Evolutionary conservation across 2,329 filamentous ascomycete species (phyloP), one percentile per base, ranked within the genome.

Genomic region (Colletotrichum theobromicola): DNA sequence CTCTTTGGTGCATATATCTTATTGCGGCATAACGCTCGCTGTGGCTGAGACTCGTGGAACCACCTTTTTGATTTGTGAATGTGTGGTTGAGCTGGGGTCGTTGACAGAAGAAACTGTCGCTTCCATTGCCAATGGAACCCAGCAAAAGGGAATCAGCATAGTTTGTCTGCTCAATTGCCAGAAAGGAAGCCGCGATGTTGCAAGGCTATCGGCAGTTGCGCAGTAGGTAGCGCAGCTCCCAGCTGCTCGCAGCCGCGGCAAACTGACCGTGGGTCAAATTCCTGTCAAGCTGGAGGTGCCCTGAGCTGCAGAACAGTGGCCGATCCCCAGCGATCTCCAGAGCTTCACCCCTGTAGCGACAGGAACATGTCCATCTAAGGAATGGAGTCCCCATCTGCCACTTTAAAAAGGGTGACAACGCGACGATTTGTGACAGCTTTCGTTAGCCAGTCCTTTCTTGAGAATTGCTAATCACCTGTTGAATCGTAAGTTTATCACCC

Each of bases 301-400:
- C 42, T 61, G 57, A 67, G 72, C 55, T 74, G 61, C 72, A 58
- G 68, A 24, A 67, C 26, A 30, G 67, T 53, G 68, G 68, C 30
- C 55, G 63, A 75, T 67, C 68, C 72, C 57, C 46, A 67, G 62
- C 55, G 46, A 72, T 75, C 68, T 67, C 57, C 63, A 72, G 63
- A 75, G 72, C 69, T 72, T 75, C 57, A 75, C 68, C 72, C 72
- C 68, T 75, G 72, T 63, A 74, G 42, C 61, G 32, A 46, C 53
- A 63, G 62, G 57, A 72, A 57, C 68, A 67, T 55, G 62, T 35
- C 62, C 42, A 67, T 63, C 63, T 67, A 50, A 75, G 63, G 55
- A 60, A 72, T 28, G 26, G 55, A 28, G 42, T 46, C 69, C 34
- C 69, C 62, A 57, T 63, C 62, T 32, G 35, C 24, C 62, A 60